phyloP scores from a whole-genome alignment of 23 red algal genomes.

The Agarophyton chilense region DNA sequence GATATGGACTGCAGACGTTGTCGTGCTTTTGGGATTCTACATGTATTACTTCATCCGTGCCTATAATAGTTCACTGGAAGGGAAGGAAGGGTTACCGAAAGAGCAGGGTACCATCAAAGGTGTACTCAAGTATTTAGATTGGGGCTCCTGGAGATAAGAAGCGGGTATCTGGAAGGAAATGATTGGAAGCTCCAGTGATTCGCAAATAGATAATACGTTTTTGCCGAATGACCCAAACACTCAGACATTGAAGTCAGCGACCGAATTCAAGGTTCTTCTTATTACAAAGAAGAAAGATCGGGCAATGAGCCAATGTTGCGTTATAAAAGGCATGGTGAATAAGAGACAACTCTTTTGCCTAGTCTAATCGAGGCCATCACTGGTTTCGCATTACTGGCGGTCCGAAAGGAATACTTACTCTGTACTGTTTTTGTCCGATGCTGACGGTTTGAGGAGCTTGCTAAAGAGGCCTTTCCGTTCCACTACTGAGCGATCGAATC shows the following conservation, averaged over 20 bases:
- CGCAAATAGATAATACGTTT: not conserved
- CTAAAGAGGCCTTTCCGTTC: conserved; percentile 1
- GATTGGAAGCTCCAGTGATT: not conserved
- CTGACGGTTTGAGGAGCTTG: not conserved
- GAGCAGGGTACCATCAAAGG: conserved; percentile 68
- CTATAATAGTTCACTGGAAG: not conserved
- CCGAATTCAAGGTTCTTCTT: too few relatives aligned
- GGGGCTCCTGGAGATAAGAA: conserved; percentile 69
- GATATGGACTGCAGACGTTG: conserved; percentile 80
- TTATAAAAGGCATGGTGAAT: not conserved
- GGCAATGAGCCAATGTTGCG: too few relatives aligned
- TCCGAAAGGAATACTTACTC: not conserved
- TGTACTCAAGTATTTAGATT: conserved; percentile 77
- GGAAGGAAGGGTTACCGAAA: not conserved
- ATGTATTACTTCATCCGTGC: conserved; percentile 49
- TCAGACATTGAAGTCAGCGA: not conserved
- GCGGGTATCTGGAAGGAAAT: not conserved
- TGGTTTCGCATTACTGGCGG: not conserved
- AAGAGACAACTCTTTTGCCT: not conserved
- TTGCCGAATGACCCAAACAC: not conserved
- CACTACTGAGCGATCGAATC: conserved; percentile 42
- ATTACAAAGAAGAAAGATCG: too few relatives aligned
- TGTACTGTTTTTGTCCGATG: not conserved
- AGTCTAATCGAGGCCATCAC: not conserved
- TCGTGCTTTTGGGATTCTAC: conserved; percentile 66